Base-by-base conservation (phyloP, 2,329 filamentous ascomycete species). In the Fusarium aywerte region DNA sequence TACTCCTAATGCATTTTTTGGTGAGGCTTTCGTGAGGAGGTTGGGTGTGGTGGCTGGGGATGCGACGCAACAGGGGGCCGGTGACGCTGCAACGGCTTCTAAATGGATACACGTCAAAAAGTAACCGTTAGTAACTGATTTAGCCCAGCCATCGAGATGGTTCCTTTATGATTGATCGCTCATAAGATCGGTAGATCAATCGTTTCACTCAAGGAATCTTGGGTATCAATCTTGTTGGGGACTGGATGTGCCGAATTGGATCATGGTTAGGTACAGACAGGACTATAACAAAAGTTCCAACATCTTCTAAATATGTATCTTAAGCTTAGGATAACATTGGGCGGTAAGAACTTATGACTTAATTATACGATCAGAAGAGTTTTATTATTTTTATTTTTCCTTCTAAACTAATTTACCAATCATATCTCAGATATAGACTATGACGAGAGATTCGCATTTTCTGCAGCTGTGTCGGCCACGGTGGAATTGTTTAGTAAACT, bases 11-110 rank as follows among this genome's bases (percentile, higher is more conserved):
- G 60, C 52, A 38, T 33, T 36, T 43, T 38, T 35, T 44, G 44
- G 43, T 47, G 61, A 69, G 65, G 65, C 65, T 66, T 58, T 53
- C 29, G 20, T 9, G 47, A 53, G 61, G 66, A 66, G 66, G 66
- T 66, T 68, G 66, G 66, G 57, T 25, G 29, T 45, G 27, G 67
- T 69, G 66, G 66, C 66, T 68, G 66, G 66, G 65, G 31, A 67
- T 54, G 36, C 23, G 49, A 38, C 42, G 25, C 35, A 43, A 13
- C 52, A 54, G 62, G 65, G 65, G 65, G 33, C 40, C 3, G 25
- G 49, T 69, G 57, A 67, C 62, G 45, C 52, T 48, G 42, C 11
- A 31, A 48, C 31, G 32, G 18, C 62, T 13, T 69, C 57, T 68
- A 52, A 63, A 69, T 69, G 66, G 66, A 40, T 53, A 56, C 66